Conservation (phyloP, 2,329 filamentous ascomycete genomes). For the Fusarium sp. region DNA sequence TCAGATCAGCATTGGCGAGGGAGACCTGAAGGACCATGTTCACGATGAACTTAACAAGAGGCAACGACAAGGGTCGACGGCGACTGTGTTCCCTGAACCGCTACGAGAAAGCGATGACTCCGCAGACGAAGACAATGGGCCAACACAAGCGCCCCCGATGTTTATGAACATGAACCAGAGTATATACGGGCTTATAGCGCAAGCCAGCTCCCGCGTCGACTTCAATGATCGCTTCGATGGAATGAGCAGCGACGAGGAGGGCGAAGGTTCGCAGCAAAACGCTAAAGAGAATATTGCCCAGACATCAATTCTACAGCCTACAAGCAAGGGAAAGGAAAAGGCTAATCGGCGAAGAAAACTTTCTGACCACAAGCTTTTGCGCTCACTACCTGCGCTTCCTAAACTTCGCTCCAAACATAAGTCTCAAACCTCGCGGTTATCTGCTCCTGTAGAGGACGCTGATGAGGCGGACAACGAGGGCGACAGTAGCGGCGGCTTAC, state of each 20-base stretch:
- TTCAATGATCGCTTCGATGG: slow-evolving; percentile 84
- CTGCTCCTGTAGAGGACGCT: slow-evolving; percentile 52
- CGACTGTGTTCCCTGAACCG: slow-evolving; percentile 62
- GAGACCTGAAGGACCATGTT: slow-evolving; percentile 53
- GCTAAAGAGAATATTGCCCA: slow-evolving; percentile 55
- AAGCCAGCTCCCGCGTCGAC: slow-evolving; percentile 83
- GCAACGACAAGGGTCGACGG: slow-evolving; percentile 52
- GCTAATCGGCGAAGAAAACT: slow-evolving; percentile 66
- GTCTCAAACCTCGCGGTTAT: slow-evolving; percentile 55
- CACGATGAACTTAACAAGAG: slow-evolving; percentile 60
- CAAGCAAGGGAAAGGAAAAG: slow-evolving; percentile 49
- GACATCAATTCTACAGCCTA: slow-evolving; percentile 55
- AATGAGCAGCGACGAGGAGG: slow-evolving; percentile 84
- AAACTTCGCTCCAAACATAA: slow-evolving; percentile 58
- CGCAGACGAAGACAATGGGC: slow-evolving; percentile 60
- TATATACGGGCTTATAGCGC: slow-evolving; percentile 91
- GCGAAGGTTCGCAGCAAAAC: slow-evolving; percentile 64
- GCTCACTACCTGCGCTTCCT: slow-evolving; percentile 71
- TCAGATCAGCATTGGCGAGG: slow-evolving; percentile 47
- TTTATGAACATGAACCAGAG: slow-evolving; percentile 90
- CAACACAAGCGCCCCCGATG: slow-evolving; percentile 59
- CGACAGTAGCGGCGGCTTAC: slow-evolving; percentile 38
- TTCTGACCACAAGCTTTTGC: slow-evolving; percentile 73
- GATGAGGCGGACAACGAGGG: slow-evolving; percentile 46
- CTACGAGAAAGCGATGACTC: slow-evolving; percentile 63